Conservation (phyloP, 768 basidiomycete species). For the Termitomyces bulborhizus region DNA sequence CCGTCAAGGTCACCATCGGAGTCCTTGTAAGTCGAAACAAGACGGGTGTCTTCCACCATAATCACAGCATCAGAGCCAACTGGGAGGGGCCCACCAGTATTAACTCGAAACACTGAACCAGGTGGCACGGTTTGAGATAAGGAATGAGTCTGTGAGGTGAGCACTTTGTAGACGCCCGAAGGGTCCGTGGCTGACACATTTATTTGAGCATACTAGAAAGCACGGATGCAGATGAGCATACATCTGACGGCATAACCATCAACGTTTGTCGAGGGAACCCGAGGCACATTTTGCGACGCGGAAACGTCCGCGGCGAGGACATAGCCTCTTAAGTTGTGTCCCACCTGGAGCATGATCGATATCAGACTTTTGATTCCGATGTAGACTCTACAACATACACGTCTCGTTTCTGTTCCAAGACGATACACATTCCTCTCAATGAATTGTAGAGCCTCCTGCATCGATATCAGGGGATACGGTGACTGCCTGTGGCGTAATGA, state of each 20-base stretch:
- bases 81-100: slow-evolving; percentile 82
- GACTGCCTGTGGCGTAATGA: slow-evolving; percentile 70
- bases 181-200: slow-evolving; percentile 47
- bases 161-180: slow-evolving; percentile 61
- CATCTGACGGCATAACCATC: slow-evolving; percentile 84
- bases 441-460: slow-evolving; percentile 56
- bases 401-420: slow-evolving; percentile 31
- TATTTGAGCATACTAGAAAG: neutral
- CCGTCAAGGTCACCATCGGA: slow-evolving; percentile 28
- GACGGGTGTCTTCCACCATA: slow-evolving; percentile 90
- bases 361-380: neutral
- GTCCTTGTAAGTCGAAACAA: slow-evolving; percentile 47
- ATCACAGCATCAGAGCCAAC: slow-evolving; percentile 71
- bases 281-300: slow-evolving; percentile 60
- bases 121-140: slow-evolving; percentile 41
- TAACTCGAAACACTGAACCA: slow-evolving; percentile 66
- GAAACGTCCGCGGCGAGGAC: slow-evolving; percentile 73
- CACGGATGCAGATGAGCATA: slow-evolving; percentile 23
- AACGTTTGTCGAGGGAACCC: slow-evolving; percentile 67
- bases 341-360: slow-evolving; percentile 40
- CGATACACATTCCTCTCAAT: slow-evolving; percentile 44
- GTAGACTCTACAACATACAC: slow-evolving; percentile 30
- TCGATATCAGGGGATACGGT: slow-evolving; percentile 65
- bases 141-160: slow-evolving; percentile 49
- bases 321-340: slow-evolving; percentile 50